phyloP scores from a whole-genome alignment of 768 basidiomycete genomes.

The Crepidotus variabilis region DNA sequence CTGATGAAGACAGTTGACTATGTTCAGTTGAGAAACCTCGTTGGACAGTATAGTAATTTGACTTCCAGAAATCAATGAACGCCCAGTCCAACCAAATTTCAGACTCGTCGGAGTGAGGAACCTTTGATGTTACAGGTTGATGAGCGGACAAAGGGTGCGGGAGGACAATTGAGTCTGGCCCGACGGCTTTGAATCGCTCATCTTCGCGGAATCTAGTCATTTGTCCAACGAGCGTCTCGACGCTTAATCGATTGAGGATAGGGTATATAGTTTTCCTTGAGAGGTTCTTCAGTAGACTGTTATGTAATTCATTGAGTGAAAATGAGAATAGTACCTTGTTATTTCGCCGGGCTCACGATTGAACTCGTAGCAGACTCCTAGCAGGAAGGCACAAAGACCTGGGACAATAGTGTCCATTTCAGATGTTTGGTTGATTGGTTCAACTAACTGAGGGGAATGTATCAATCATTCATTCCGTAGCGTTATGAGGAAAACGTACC shows the following conservation, averaged over 20 bases:
- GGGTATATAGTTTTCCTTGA: constrained; percentile 79
- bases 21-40: constrained; percentile 70
- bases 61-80: constrained; percentile 98
- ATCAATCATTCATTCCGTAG: not conserved
- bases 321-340: constrained; percentile 57
- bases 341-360: constrained; percentile 95
- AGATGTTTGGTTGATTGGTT: constrained; percentile 87
- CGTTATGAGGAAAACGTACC: constrained; percentile 34
- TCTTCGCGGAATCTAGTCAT: constrained; percentile 90
- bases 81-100: constrained; percentile 99
- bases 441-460: constrained; percentile 64
- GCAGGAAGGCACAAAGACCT: constrained; percentile 85
- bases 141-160: constrained; percentile 38
- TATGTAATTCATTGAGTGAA: not conserved
- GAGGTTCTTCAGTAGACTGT: not conserved
- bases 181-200: constrained; percentile 85
- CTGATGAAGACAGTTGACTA: constrained; percentile 54
- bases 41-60: constrained; percentile 87
- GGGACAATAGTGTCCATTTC: constrained; percentile 86
- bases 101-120: constrained; percentile 54
- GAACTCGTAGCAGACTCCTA: constrained; percentile 95
- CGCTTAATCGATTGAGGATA: constrained; percentile 85
- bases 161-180: constrained; percentile 78
- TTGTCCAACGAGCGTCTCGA: constrained; percentile 83
- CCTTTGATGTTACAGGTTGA: constrained; percentile 30